These are phyloP conservation scores for Hamamelis virginiana DNA, from an alignment of 164 flowering plant genomes.

Conservation along the genomic window DNA sequence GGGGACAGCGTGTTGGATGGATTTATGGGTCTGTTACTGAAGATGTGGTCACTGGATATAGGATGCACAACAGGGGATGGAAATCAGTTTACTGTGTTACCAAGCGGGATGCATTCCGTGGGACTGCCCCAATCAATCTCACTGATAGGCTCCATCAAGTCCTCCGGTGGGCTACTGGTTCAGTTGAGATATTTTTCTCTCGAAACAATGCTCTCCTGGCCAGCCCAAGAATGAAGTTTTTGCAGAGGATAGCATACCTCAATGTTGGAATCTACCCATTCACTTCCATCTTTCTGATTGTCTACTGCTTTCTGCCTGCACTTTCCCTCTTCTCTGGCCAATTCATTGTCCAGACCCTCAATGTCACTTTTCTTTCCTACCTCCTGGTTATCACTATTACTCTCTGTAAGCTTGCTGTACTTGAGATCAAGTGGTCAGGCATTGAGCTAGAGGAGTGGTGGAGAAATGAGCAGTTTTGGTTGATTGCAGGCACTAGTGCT, in stretches of 20 bases:
- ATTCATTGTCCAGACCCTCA: slow-evolving; percentile 67
- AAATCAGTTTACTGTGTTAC: slow-evolving; percentile 69
- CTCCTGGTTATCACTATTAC: slow-evolving; percentile 50
- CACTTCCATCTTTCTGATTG: slow-evolving; percentile 63
- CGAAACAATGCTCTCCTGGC: slow-evolving; percentile 64
- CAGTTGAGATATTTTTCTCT: slow-evolving; percentile 74
- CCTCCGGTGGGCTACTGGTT: slow-evolving; percentile 74
- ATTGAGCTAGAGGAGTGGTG: slow-evolving; percentile 71
- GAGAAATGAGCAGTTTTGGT: slow-evolving; percentile 72
- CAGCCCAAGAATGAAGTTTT: slow-evolving; percentile 47
- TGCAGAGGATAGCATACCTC: slow-evolving; percentile 59
- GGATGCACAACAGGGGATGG: slow-evolving; percentile 81
- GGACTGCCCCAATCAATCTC: slow-evolving; percentile 69
- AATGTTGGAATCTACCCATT: slow-evolving; percentile 67
- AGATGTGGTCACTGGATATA: slow-evolving; percentile 71
- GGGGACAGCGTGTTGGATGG: slow-evolving; percentile 73
- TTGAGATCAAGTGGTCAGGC: slow-evolving; percentile 69
- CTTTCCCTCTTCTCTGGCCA: slow-evolving; percentile 74
- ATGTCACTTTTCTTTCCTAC: slow-evolving; percentile 52
- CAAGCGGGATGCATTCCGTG: slow-evolving; percentile 67
- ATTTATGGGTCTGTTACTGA: slow-evolving; percentile 80
- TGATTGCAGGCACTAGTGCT: slow-evolving; percentile 70
- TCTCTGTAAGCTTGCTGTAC: slow-evolving; percentile 52
- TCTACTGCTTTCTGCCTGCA: slow-evolving; percentile 75
- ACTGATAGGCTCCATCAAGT: slow-evolving; percentile 75